phyloP scores from a whole-genome alignment of 2,329 filamentous ascomycete species.

The Penicillium rolfsii region DNA sequence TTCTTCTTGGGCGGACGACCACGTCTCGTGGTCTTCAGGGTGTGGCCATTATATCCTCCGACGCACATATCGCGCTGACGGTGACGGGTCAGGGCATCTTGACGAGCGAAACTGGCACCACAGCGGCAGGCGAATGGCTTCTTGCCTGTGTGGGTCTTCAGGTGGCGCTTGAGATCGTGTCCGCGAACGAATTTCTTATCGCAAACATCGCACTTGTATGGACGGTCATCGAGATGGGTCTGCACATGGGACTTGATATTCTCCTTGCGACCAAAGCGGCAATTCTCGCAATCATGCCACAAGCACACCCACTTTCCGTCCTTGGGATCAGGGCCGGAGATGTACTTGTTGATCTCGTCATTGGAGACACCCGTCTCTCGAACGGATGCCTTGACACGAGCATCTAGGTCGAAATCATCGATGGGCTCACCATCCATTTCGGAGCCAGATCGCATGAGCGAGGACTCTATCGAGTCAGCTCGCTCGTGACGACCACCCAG shows the following conservation, averaged over 20 bases:
- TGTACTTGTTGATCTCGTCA: slow-evolving; percentile 79
- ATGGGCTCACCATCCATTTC: slow-evolving; percentile 51
- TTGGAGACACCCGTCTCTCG: slow-evolving; percentile 81
- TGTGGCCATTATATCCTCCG: slow-evolving; percentile 83
- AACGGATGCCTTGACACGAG: slow-evolving; percentile 63
- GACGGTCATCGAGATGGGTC: slow-evolving; percentile 93
- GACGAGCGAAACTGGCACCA: slow-evolving; percentile 90
- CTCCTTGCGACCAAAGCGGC: slow-evolving; percentile 94
- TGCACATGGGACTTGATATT: slow-evolving; percentile 99
- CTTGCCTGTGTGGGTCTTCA: slow-evolving; percentile 94
- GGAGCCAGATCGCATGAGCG: slow-evolving; percentile 39
- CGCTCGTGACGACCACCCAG: slow-evolving; percentile 28
- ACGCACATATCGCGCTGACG: slow-evolving; percentile 96
- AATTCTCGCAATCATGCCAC: slow-evolving; percentile 73
- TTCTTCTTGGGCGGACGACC: slow-evolving; percentile 64
- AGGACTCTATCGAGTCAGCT: slow-evolving; percentile 28
- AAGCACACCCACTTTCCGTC: slow-evolving; percentile 79
- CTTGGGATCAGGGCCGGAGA: slow-evolving; percentile 69
- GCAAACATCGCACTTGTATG: slow-evolving; percentile 92
- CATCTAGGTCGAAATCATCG: slow-evolving; percentile 55
- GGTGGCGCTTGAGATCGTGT: slow-evolving; percentile 94
- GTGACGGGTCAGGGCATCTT: slow-evolving; percentile 92
- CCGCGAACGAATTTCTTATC: slow-evolving; percentile 95
- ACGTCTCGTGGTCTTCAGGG: slow-evolving; percentile 68
- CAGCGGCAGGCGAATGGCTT: slow-evolving; percentile 96